Conservation (phyloP, 2,329 filamentous ascomycete genomes). For the Daldinia sp. region DNA sequence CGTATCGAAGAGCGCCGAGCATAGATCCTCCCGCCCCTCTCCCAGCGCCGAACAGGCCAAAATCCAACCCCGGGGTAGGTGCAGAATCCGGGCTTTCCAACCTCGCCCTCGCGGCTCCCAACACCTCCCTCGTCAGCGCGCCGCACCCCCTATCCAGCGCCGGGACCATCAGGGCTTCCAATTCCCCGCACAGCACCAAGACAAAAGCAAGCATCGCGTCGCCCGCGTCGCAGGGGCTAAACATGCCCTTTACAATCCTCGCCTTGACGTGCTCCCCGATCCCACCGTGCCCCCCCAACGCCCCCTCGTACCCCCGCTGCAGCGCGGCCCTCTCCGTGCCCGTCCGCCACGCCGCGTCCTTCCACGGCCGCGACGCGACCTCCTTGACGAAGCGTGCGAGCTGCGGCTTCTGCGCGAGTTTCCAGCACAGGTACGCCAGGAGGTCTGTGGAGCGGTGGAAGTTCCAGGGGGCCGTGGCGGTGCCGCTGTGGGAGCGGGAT, state of each 20-base stretch:
- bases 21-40: not conserved
- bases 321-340: not conserved
- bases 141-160: slow-evolving; percentile 1
- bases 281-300: no score
- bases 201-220: slow-evolving; percentile 11
- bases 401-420: not conserved
- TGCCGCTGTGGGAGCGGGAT: not conserved
- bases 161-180: not conserved
- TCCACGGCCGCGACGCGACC: slow-evolving; percentile 1
- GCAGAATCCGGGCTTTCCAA: not conserved
- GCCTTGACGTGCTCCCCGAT: not conserved
- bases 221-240: not conserved
- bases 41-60: no score
- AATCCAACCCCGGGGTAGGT: no score
- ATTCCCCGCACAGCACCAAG: slow-evolving; percentile 2
- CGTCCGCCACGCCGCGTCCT: not conserved
- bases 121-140: not conserved
- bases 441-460: slow-evolving; percentile 1
- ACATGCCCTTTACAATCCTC: not conserved
- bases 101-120: not conserved
- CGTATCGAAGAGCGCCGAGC: not conserved
- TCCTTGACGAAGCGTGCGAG: slow-evolving; percentile 13
- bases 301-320: not conserved
- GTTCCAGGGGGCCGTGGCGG: not conserved
- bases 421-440: slow-evolving; percentile 9